Evolutionary conservation across 169 alveolate species (phyloP).

Genomic region (Eimeria praecox): DNA sequence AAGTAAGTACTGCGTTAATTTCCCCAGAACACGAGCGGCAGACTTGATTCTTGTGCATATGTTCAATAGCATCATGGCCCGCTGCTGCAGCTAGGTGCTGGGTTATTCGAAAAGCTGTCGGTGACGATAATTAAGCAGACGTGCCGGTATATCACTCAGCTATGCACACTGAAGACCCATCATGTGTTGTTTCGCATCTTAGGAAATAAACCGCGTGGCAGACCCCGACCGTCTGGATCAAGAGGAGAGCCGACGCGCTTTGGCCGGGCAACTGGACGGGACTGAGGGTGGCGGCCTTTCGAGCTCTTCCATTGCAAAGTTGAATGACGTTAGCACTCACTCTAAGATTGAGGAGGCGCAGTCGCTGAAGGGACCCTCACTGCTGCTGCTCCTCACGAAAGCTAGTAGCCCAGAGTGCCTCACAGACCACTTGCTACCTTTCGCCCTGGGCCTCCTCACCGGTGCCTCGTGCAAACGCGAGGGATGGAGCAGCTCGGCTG

Average conservation of each 20-base stretch:
- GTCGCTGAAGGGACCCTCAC: slow-evolving; percentile 73
- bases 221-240: slow-evolving; percentile 73
- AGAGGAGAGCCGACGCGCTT: slow-evolving; percentile 38
- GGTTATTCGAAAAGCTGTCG: too few relatives aligned
- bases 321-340: slow-evolving; percentile 27
- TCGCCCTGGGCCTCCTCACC: slow-evolving; percentile 58
- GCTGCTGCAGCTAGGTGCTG: neutral
- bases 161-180: neutral
- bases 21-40: neutral
- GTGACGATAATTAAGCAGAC: too few relatives aligned
- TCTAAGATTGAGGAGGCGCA: slow-evolving; percentile 76
- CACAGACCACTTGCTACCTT: slow-evolving; percentile 31
- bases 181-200: neutral
- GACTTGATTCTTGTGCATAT: neutral
- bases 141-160: too few relatives aligned
- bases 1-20: neutral
- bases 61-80: neutral
- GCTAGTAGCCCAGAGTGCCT: slow-evolving; percentile 36
- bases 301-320: slow-evolving; percentile 10
- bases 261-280: slow-evolving; percentile 36
- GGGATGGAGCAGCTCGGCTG: slow-evolving; percentile 41
- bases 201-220: slow-evolving; percentile 72
- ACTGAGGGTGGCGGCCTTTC: neutral
- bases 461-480: slow-evolving; percentile 56
- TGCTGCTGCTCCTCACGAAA: slow-evolving; percentile 59